These are phyloP conservation scores for Calcarisporium arbuscula DNA, from an alignment of 2,329 filamentous ascomycete species.

Conservation along the genomic window DNA sequence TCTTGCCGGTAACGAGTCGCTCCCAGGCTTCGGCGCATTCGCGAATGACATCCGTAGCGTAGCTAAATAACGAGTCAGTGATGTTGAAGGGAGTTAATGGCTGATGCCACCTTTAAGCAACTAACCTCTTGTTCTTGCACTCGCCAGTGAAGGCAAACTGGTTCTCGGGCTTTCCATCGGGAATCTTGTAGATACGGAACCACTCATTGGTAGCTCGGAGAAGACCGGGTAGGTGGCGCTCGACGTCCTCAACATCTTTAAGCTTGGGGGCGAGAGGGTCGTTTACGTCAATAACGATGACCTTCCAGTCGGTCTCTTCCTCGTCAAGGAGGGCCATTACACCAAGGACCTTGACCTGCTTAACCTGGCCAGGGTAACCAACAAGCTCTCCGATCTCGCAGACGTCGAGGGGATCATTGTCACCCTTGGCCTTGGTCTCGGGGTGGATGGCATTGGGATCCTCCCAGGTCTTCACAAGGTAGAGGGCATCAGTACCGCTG, in stretches of 20 bases:
- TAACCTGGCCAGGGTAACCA: constrained; percentile 91
- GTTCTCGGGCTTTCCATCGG: constrained; percentile 99
- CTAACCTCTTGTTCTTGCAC: constrained; percentile 98
- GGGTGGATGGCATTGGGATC: constrained; percentile 94
- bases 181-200: constrained; percentile 99
- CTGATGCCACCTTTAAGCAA: neutral
- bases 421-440: constrained; percentile 99
- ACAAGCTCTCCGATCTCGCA: constrained; percentile 99
- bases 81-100: constrained; percentile 2
- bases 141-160: constrained; percentile 99
- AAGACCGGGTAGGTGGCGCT: constrained; percentile 94
- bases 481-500: constrained; percentile 7
- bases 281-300: constrained; percentile 98
- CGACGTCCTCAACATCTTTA: constrained; percentile 97
- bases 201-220: constrained; percentile 98
- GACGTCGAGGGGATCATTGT: constrained; percentile 98
- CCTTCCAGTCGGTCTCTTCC: constrained; percentile 99
- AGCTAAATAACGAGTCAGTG: constrained; percentile 41
- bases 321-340: constrained; percentile 99
- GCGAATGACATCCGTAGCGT: constrained; percentile 89
- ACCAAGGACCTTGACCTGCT: constrained; percentile 99
- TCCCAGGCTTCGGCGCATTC: constrained; percentile 98
- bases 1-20: constrained; percentile 88
- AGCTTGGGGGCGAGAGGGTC: constrained; percentile 94
- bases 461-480: constrained; percentile 95